A percentile compares a stretch with the other conserved stretches of the same genome.
phyloP scores from a whole-genome alignment of 2,329 filamentous ascomycete species.

The Stemphylium beticola region DNA sequence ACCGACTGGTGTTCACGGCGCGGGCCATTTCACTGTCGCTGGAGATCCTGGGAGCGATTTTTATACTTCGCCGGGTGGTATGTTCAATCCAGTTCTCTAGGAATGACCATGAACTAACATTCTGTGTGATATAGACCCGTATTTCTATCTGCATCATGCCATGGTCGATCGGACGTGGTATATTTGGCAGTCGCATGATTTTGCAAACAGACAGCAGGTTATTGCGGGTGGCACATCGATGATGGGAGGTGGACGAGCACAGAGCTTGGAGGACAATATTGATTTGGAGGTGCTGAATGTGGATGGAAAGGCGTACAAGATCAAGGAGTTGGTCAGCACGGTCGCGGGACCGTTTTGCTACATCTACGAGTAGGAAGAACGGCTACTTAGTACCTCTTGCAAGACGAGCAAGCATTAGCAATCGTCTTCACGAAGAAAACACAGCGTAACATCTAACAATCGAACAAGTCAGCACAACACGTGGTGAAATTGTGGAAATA shows the following conservation, averaged over 20 bases:
- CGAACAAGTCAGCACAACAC: constrained; percentile 1
- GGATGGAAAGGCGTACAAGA: constrained; percentile 44
- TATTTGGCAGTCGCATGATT: constrained; percentile 58
- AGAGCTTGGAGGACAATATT: constrained; percentile 42
- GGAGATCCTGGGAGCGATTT: constrained; percentile 54
- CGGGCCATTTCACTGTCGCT: constrained; percentile 54
- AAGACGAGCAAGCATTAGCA: background rate
- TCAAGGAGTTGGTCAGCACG: constrained; percentile 55
- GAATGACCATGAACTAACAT: background rate
- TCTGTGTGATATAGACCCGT: constrained; percentile 43
- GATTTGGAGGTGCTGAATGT: constrained; percentile 49
- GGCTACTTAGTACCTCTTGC: background rate
- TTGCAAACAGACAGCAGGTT: constrained; percentile 46
- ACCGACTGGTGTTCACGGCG: constrained; percentile 50
- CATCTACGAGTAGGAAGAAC: constrained; percentile 45
- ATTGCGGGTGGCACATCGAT: constrained; percentile 55
- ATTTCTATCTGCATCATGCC: constrained; percentile 58
- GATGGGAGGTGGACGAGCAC: constrained; percentile 33
- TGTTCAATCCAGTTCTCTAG: background rate
- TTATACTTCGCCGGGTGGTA: constrained; percentile 51
- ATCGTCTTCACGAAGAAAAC: background rate
- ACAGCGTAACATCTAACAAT: background rate
- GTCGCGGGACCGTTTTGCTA: constrained; percentile 57
- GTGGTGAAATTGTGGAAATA: background rate
- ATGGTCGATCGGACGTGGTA: constrained; percentile 58